A percentile compares a stretch with the other conserved stretches of the same genome.
phyloP scores from a whole-genome alignment of 345 rosid genomes.

The Punica granatum region DNA sequence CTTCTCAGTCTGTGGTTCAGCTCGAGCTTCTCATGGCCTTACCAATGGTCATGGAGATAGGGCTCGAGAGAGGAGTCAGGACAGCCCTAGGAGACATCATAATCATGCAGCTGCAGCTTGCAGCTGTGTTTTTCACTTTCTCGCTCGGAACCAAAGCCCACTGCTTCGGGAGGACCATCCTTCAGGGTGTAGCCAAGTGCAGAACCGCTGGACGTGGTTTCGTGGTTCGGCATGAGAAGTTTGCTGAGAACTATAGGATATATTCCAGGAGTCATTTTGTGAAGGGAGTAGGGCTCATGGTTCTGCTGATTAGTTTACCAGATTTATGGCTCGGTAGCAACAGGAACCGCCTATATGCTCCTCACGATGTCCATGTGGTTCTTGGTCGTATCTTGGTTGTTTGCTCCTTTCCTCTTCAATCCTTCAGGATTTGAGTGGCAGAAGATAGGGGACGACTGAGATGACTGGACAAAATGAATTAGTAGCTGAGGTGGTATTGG shows the following conservation, averaged over 20 bases:
- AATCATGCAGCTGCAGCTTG: conserved; percentile 97
- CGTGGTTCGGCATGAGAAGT: conserved; percentile 92
- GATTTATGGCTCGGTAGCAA: conserved; percentile 50
- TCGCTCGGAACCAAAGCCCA: conserved; percentile 91
- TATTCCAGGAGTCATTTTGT: conserved; percentile 95
- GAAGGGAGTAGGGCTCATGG: conserved; percentile 77
- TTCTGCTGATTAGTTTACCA: conserved; percentile 63
- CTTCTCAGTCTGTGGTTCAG: conserved; percentile 86
- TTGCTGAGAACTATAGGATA: conserved; percentile 95
- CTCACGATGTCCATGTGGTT: conserved; percentile 86
- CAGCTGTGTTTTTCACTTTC: conserved; percentile 89
- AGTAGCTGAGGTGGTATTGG: conserved; percentile 90
- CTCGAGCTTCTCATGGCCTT: conserved; percentile 71
- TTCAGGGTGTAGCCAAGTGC: conserved; percentile 96
- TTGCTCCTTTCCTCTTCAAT: conserved; percentile 83
- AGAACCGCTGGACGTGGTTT: conserved; percentile 99
- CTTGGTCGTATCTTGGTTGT: conserved; percentile 75
- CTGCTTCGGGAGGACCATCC: conserved; percentile 85
- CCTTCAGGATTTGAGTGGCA: conserved; percentile 99
- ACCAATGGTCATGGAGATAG: conserved; percentile 99
- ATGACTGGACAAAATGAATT: conserved; percentile 95
- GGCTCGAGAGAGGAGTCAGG: conserved; percentile 91
- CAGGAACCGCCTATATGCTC: conserved; percentile 28
- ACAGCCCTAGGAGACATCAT: conserved; percentile 72
- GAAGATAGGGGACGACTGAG: conserved; percentile 96